Percentiles rank a stretch among this genome's conserved stretches.
Conservation (phyloP, 805 yeast genomes). For the Barnettozyma siamensis region DNA sequence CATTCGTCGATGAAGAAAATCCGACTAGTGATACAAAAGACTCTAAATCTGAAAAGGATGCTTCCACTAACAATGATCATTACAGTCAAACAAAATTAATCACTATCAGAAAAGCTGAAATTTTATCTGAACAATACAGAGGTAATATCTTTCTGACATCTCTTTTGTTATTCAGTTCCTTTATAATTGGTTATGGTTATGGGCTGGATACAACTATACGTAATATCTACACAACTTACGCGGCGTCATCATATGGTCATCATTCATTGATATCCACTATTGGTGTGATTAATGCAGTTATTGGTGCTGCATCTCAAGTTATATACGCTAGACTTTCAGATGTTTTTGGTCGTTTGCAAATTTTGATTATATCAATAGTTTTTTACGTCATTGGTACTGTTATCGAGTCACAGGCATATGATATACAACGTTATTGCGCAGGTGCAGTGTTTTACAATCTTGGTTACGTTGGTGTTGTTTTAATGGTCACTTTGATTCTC, state of each 20-base stretch:
- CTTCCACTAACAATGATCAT: too few relatives aligned
- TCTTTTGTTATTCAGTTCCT: constrained; percentile 38
- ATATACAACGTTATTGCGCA: constrained; percentile 54
- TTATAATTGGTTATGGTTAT: constrained; percentile 48
- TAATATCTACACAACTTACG: constrained; percentile 45
- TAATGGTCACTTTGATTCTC: constrained; percentile 49
- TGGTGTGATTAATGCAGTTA: constrained; percentile 50
- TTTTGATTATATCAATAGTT: constrained; percentile 42
- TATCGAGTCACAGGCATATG: constrained; percentile 53
- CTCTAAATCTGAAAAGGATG: too few relatives aligned
- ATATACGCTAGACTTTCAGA: constrained; percentile 60
- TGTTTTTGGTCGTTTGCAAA: constrained; percentile 57
- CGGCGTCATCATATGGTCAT: constrained; percentile 45
- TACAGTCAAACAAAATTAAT: constrained; percentile 29
- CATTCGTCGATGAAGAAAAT: too few relatives aligned
- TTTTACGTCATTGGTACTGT: constrained; percentile 61
- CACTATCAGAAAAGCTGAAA: constrained; percentile 46
- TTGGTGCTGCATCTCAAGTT: constrained; percentile 66
- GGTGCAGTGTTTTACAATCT: constrained; percentile 50
- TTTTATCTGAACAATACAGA: constrained; percentile 40
- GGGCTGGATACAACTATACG: constrained; percentile 49
- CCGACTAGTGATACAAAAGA: too few relatives aligned
- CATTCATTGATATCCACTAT: constrained; percentile 58
- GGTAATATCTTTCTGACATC: constrained; percentile 28
- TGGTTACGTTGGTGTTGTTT: constrained; percentile 61